A percentile compares a stretch with the other conserved stretches of the same genome.
These are phyloP conservation scores for Apophysomyces trapeziformis DNA, from an alignment of 371 early-diverging fungal genomes.

Conservation along the genomic window DNA sequence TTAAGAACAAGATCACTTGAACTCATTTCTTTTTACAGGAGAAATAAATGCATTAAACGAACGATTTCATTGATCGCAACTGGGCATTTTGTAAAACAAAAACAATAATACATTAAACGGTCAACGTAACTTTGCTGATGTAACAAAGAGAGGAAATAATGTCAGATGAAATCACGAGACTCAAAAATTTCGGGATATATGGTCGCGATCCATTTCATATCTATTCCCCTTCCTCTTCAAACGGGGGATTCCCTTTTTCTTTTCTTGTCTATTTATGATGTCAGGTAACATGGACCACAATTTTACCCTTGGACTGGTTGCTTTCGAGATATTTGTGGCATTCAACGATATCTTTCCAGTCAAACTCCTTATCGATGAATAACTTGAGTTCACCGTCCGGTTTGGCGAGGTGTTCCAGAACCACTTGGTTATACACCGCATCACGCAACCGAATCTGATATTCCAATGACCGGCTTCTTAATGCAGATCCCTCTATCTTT, in stretches of 20 bases:
- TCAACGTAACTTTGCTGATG: slow-evolving; percentile 5
- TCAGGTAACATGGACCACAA: slow-evolving; percentile 47
- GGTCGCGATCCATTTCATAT: neutral
- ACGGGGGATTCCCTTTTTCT: too few relatives aligned
- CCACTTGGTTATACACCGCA: slow-evolving; percentile 52
- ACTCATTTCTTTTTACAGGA: slow-evolving; percentile 17
- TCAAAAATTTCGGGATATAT: neutral
- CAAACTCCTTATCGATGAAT: slow-evolving; percentile 63
- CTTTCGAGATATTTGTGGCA: slow-evolving; percentile 73
- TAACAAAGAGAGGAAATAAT: neutral
- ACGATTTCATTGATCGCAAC: slow-evolving; percentile 4
- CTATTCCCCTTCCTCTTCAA: neutral
- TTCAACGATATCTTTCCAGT: slow-evolving; percentile 68
- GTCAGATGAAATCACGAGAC: neutral
- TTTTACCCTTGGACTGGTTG: slow-evolving; percentile 66
- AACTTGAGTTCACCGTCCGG: slow-evolving; percentile 51
- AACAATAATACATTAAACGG: slow-evolving; percentile 7
- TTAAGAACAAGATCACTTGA: slow-evolving; percentile 15
- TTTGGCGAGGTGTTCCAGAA: slow-evolving; percentile 44
- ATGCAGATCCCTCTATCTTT: slow-evolving; percentile 71
- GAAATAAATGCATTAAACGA: slow-evolving; percentile 26
- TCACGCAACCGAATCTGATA: slow-evolving; percentile 64
- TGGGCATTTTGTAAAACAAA: slow-evolving; percentile 6
- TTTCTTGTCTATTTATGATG: neutral
- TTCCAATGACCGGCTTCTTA: slow-evolving; percentile 65